A percentile compares a stretch with the other conserved stretches of the same genome.
Conservation (phyloP, 2,329 filamentous ascomycete species). For the Colletotrichum gigasporum region DNA sequence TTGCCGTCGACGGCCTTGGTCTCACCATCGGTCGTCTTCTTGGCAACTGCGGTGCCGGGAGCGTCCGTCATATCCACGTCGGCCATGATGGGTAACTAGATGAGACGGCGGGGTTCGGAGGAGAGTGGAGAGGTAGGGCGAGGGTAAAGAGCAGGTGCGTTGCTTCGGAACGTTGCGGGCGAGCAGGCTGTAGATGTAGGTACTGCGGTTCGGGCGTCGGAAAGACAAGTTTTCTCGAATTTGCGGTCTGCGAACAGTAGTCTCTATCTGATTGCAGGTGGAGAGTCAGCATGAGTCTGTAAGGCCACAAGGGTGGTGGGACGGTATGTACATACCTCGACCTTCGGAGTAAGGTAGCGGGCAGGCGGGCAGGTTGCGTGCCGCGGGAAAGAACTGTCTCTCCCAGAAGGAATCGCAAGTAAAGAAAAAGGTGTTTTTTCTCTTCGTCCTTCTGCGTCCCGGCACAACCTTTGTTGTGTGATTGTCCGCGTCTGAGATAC, state of each 20-base stretch:
- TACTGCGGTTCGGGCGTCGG: neutral
- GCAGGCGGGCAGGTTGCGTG: neutral
- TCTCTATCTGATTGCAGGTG: neutral
- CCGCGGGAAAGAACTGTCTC: too few species aligned
- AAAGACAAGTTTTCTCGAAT: neutral
- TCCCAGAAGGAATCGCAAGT: too few species aligned
- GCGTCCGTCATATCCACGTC: slow-evolving; percentile 98
- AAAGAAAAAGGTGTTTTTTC: too few species aligned
- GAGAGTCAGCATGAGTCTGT: neutral
- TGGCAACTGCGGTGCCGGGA: slow-evolving; percentile 61
- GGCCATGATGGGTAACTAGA: slow-evolving; percentile 69
- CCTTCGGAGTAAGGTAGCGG: neutral
- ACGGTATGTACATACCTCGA: neutral
- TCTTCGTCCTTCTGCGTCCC: too few species aligned
- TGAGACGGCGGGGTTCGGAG: neutral
- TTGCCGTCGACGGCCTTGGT: slow-evolving; percentile 72
- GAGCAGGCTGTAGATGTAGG: neutral
- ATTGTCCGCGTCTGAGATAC: too few species aligned
- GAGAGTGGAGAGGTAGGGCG: neutral
- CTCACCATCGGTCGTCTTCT: slow-evolving; percentile 61
- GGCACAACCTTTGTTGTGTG: too few species aligned
- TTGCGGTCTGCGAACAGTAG: neutral
- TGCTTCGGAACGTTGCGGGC: neutral
- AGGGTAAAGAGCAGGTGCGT: neutral
- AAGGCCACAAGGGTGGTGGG: slow-evolving; percentile 9